Percentiles rank a stretch among this genome's conserved stretches.
Conservation (phyloP, 2,329 filamentous ascomycete genomes). For the Clonostachys rosea region DNA sequence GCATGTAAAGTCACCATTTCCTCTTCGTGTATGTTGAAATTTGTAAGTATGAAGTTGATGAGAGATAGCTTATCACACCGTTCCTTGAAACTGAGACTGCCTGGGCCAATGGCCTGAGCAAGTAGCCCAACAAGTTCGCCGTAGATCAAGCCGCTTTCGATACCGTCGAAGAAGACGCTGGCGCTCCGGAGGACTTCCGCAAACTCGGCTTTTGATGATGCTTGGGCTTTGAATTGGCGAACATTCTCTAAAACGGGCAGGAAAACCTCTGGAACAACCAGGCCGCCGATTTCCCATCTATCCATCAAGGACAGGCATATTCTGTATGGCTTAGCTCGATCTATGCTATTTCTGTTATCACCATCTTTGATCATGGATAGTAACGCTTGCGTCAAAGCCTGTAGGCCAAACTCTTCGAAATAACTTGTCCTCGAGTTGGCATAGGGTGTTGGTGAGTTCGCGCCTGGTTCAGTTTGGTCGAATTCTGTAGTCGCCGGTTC, state of each 20-base stretch:
- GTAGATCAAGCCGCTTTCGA: constrained; percentile 92
- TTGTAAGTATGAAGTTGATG: constrained; percentile 74
- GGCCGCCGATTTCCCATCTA: constrained; percentile 91
- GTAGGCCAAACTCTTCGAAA: constrained; percentile 76
- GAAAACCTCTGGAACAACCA: constrained; percentile 85
- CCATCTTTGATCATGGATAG: constrained; percentile 64
- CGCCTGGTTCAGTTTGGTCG: constrained; percentile 28
- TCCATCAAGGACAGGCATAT: constrained; percentile 97
- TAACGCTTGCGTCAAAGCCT: constrained; percentile 69
- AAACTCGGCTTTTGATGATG: constrained; percentile 65
- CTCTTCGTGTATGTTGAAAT: constrained; percentile 93
- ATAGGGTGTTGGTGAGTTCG: constrained; percentile 12
- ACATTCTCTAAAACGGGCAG: constrained; percentile 80
- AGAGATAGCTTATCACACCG: constrained; percentile 64
- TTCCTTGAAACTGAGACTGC: constrained; percentile 34
- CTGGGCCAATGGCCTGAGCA: constrained; percentile 49
- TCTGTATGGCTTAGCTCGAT: constrained; percentile 79
- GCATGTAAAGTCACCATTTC: constrained; percentile 90
- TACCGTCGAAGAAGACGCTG: constrained; percentile 94
- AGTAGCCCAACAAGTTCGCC: constrained; percentile 71
- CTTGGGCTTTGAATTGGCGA: constrained; percentile 63
- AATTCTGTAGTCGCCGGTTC: constrained; percentile 47
- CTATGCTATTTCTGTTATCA: constrained; percentile 31
- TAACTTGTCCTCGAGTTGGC: constrained; percentile 66
- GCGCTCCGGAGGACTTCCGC: constrained; percentile 88